phyloP scores from a whole-genome alignment of 352 stramenopile species.

The Lagenidium sp. region DNA sequence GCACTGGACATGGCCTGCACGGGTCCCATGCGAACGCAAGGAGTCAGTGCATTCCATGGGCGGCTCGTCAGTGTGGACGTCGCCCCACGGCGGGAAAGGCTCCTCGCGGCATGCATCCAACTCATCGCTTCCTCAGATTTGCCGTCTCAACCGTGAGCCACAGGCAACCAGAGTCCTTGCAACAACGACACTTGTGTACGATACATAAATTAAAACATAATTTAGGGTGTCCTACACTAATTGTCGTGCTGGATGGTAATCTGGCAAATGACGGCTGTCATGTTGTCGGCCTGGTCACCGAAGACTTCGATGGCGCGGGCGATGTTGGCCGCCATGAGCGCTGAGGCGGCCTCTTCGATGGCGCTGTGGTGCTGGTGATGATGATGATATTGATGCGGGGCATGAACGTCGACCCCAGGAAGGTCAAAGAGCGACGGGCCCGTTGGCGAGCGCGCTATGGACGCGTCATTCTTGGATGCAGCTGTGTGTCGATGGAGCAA shows the following conservation, averaged over 20 bases:
- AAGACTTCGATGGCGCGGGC: slow-evolving; percentile 54
- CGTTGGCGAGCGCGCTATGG: background rate
- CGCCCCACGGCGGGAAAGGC: slow-evolving; percentile 3
- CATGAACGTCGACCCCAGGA: no score
- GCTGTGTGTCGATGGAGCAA: slow-evolving; percentile 31
- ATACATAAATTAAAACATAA: slow-evolving; percentile 2
- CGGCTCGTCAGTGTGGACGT: slow-evolving; percentile 1
- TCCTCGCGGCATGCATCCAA: slow-evolving; percentile 8
- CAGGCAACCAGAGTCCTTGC: no score
- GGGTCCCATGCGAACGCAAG: background rate
- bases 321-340: slow-evolving; percentile 60
- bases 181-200: no score
- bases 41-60: slow-evolving; percentile 7
- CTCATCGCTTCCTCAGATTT: slow-evolving; percentile 5
- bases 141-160: no score
- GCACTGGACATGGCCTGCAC: slow-evolving; percentile 6
- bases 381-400: no score
- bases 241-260: no score
- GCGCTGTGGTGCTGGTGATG: background rate
- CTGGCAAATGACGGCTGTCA: slow-evolving; percentile 71
- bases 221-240: background rate
- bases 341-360: slow-evolving; percentile 20
- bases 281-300: slow-evolving; percentile 84
- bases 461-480: no score
- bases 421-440: no score